These are phyloP conservation scores for Chloris gayana DNA, from an alignment of 176 grass and related monocot species.

Conservation along the genomic window DNA sequence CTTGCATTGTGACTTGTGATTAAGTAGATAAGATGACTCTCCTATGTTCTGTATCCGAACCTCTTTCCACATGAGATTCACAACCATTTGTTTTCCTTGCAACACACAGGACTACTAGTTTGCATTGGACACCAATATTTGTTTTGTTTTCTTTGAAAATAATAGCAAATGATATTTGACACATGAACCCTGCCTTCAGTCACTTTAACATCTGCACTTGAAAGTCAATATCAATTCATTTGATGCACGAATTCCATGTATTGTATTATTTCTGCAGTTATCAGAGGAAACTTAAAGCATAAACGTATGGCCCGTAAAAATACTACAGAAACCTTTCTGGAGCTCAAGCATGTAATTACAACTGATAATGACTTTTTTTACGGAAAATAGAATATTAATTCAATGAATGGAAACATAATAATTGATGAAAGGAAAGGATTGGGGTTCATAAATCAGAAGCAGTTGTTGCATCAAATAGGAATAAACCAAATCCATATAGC, in stretches of 20 bases:
- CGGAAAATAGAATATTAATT: slow-evolving; percentile 9
- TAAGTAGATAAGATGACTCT: neutral
- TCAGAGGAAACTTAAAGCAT: neutral
- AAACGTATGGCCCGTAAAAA: neutral
- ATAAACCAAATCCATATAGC: slow-evolving; percentile 17
- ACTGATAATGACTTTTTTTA: neutral
- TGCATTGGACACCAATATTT: neutral
- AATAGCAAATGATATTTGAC: neutral
- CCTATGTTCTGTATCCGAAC: neutral
- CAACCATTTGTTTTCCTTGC: neutral
- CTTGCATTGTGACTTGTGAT: too few relatives aligned
- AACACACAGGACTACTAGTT: neutral
- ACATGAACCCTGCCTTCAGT: neutral
- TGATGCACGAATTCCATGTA: neutral
- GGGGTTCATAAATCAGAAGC: slow-evolving; percentile 12
- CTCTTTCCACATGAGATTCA: neutral
- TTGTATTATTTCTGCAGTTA: slow-evolving; percentile 12
- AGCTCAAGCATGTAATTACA: neutral
- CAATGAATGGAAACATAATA: neutral
- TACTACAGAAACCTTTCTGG: slow-evolving; percentile 5
- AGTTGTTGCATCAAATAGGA: neutral
- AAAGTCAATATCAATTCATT: neutral
- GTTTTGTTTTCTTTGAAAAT: too few relatives aligned
- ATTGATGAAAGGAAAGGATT: slow-evolving; percentile 9
- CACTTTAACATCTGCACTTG: neutral